Evolutionary conservation across 2,329 filamentous ascomycete species (phyloP).

Genomic region (Colletotrichum higginsianum): DNA sequence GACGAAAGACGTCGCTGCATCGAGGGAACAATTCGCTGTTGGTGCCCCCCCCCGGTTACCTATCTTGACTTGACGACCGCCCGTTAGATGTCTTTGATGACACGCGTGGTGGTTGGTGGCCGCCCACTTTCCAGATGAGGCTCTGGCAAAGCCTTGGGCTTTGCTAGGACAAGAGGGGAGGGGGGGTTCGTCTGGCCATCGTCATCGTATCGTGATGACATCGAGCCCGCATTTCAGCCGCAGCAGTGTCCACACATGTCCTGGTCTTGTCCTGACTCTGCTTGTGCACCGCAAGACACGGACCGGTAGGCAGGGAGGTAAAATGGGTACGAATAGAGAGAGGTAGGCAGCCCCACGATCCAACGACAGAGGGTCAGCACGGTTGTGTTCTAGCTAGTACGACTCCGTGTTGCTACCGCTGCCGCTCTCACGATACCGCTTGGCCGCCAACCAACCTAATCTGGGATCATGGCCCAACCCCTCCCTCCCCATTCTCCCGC

Average conservation of each 20-base stretch:
- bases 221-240: not conserved
- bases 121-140: slow-evolving; percentile 4
- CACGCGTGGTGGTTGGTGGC: slow-evolving; percentile 5
- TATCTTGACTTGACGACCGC: not conserved
- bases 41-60: not conserved
- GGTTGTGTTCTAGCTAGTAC: slow-evolving; percentile 1
- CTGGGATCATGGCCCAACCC: slow-evolving; percentile 8
- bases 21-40: not conserved
- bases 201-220: slow-evolving; percentile 3
- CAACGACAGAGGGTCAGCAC: slow-evolving; percentile 6
- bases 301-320: not conserved
- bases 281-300: slow-evolving; percentile 4
- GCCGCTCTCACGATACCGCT: not conserved
- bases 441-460: not conserved
- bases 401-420: not conserved
- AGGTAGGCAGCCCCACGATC: slow-evolving; percentile 6
- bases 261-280: not conserved
- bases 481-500: slow-evolving; percentile 12
- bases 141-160: not conserved
- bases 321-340: not conserved
- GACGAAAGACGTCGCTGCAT: not conserved
- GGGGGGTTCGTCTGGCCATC: not conserved
- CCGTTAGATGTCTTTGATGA: slow-evolving; percentile 23
- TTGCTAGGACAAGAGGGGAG: not conserved
- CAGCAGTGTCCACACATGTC: slow-evolving; percentile 2